Percentiles rank a stretch among this genome's conserved stretches.
Evolutionary conservation across 2,329 filamentous ascomycete genomes (phyloP).

Genomic region (Cordyceps cateniannulata): DNA sequence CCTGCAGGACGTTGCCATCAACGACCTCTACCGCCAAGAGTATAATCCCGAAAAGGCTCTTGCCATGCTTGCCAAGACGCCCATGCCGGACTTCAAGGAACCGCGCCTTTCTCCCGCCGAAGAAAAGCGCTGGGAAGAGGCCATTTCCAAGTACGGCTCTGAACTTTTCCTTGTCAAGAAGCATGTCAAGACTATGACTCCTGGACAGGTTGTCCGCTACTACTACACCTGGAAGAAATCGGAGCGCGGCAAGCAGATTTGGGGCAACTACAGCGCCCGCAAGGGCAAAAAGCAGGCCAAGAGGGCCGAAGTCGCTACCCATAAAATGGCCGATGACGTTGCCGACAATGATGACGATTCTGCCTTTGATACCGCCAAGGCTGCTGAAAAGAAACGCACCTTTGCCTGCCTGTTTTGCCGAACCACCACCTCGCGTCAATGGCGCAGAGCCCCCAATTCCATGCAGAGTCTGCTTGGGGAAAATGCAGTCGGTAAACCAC

Average conservation of each 20-base stretch:
- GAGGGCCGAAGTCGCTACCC: slow-evolving; percentile 61
- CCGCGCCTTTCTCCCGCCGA: slow-evolving; percentile 73
- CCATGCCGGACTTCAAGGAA: slow-evolving; percentile 73
- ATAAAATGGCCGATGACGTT: slow-evolving; percentile 83
- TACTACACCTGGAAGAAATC: slow-evolving; percentile 99
- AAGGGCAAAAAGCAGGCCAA: slow-evolving; percentile 86
- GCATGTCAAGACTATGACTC: slow-evolving; percentile 76
- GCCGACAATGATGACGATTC: slow-evolving; percentile 92
- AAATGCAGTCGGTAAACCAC: slow-evolving; percentile 39
- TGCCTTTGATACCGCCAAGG: slow-evolving; percentile 88
- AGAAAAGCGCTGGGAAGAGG: slow-evolving; percentile 86
- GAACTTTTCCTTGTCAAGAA: slow-evolving; percentile 78
- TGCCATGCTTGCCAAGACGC: slow-evolving; percentile 58
- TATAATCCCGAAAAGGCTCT: slow-evolving; percentile 69
- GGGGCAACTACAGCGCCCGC: slow-evolving; percentile 80
- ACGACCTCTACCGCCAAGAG: slow-evolving; percentile 63
- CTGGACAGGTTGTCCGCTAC: slow-evolving; percentile 78
- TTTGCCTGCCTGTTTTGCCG: slow-evolving; percentile 95
- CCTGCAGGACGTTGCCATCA: slow-evolving; percentile 74
- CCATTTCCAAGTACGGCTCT: slow-evolving; percentile 81
- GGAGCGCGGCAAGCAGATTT: slow-evolving; percentile 74
- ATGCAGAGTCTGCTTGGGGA: slow-evolving; percentile 65
- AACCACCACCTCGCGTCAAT: slow-evolving; percentile 74
- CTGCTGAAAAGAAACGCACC: slow-evolving; percentile 65
- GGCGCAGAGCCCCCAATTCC: slow-evolving; percentile 80